phyloP scores from a whole-genome alignment of 2,329 filamentous ascomycete species.

The Hypoxylon sp. region DNA sequence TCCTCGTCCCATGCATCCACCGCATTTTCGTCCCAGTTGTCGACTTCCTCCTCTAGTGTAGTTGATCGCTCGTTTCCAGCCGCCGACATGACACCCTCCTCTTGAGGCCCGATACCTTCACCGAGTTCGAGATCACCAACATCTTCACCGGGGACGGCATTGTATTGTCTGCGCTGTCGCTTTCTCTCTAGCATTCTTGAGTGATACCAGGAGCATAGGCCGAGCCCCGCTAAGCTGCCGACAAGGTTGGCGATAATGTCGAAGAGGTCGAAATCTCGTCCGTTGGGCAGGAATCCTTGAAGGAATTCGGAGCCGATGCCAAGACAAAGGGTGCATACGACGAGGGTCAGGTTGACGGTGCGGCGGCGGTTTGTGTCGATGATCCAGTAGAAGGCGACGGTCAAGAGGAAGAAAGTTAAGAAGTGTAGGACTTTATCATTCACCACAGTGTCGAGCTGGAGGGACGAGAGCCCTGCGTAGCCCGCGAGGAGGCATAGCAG shows the following conservation, averaged over 20 bases:
- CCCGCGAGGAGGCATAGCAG: constrained; percentile 80
- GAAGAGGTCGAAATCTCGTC: constrained; percentile 79
- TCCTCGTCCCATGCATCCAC: constrained; percentile 71
- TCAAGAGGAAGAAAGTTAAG: constrained; percentile 90
- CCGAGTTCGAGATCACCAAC: constrained; percentile 83
- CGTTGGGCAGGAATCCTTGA: constrained; percentile 81
- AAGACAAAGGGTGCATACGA: constrained; percentile 80
- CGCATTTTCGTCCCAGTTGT: constrained; percentile 93
- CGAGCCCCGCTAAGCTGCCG: constrained; percentile 80
- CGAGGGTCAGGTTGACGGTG: constrained; percentile 84
- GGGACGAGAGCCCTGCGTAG: constrained; percentile 82
- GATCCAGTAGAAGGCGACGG: constrained; percentile 95
- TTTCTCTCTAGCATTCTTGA: constrained; percentile 94
- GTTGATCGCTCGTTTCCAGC: constrained; percentile 50
- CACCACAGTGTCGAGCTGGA: constrained; percentile 70
- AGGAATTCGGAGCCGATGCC: constrained; percentile 82
- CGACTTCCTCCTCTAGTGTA: constrained; percentile 83
- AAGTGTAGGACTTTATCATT: constrained; percentile 94
- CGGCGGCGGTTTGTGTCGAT: constrained; percentile 90
- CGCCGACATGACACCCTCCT: constrained; percentile 71
- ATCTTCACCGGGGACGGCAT: constrained; percentile 74
- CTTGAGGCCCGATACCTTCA: constrained; percentile 69
- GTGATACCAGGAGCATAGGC: constrained; percentile 91
- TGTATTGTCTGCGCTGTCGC: constrained; percentile 80
- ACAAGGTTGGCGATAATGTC: constrained; percentile 91